phyloP scores from a whole-genome alignment of 2,329 filamentous ascomycete species.

The Fusarium incarnatum region DNA sequence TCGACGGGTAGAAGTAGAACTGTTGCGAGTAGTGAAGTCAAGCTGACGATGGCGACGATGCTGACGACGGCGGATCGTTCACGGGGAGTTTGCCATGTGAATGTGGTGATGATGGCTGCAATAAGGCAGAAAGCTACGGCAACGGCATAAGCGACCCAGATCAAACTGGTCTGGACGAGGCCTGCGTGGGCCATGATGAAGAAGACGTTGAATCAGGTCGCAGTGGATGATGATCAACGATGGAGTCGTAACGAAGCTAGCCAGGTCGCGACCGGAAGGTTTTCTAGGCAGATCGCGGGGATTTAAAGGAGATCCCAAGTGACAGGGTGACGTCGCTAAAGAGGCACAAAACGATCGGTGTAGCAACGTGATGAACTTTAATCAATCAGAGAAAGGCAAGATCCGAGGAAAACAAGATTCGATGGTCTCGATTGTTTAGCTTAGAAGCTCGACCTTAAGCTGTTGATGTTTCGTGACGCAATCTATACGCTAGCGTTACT shows the following conservation, averaged over 20 bases:
- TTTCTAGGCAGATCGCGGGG: constrained; percentile 23
- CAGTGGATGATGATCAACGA: constrained; percentile 27
- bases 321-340: constrained; percentile 34
- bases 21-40: constrained; percentile 89
- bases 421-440: constrained; percentile 9
- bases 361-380: constrained; percentile 7
- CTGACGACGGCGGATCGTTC: constrained; percentile 88
- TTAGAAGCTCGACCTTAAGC: constrained; percentile 34
- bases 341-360: neutral
- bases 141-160: constrained; percentile 93
- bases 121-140: constrained; percentile 81
- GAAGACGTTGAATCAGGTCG: neutral
- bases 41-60: constrained; percentile 84
- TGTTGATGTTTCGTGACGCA: constrained; percentile 42
- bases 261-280: constrained; percentile 7
- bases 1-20: constrained; percentile 94
- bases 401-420: constrained; percentile 32
- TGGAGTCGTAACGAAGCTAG: constrained; percentile 21
- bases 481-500: constrained; percentile 37
- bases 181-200: constrained; percentile 59
- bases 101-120: constrained; percentile 86
- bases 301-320: constrained; percentile 18
- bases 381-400: constrained; percentile 28
- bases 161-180: constrained; percentile 87
- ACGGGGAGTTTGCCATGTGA: constrained; percentile 88